These are phyloP conservation scores for Colletotrichum coccodes DNA, from an alignment of 2,329 filamentous ascomycete genomes.

Conservation along the genomic window DNA sequence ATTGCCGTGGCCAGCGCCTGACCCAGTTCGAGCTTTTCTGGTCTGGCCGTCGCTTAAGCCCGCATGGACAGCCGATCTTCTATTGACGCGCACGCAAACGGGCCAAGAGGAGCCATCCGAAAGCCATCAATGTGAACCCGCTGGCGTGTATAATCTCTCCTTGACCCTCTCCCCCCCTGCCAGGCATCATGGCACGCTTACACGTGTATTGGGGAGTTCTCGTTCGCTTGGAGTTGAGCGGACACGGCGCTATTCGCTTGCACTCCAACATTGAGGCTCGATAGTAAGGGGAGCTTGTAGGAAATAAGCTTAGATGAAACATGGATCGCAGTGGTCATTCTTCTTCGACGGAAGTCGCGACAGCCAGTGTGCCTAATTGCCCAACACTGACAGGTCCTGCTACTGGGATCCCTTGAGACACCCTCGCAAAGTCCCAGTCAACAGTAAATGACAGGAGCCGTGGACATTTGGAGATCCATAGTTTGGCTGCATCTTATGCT, in stretches of 20 bases:
- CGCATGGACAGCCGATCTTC: slow-evolving; percentile 19
- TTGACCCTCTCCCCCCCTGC: background rate
- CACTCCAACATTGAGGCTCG: background rate
- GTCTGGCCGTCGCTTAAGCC: slow-evolving; percentile 17
- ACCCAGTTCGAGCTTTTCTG: background rate
- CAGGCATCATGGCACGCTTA: background rate
- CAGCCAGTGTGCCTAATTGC: background rate
- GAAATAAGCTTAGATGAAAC: slow-evolving; percentile 29
- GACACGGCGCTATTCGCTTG: too few relatives aligned
- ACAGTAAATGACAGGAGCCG: slow-evolving; percentile 19
- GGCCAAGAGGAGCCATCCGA: background rate
- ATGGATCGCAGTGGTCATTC: slow-evolving; percentile 18
- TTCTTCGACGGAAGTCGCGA: background rate
- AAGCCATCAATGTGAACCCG: background rate
- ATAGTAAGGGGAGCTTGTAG: background rate
- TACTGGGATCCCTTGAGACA: background rate
- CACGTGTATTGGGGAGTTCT: background rate
- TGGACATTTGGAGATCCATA: slow-evolving; percentile 5
- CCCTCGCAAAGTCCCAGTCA: background rate
- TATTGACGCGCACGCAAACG: background rate
- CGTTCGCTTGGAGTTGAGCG: background rate
- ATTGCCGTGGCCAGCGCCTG: background rate
- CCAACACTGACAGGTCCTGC: background rate
- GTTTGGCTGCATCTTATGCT: background rate
- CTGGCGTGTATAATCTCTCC: background rate